These are phyloP conservation scores for Ottelia alismoides DNA, from an alignment of 106 monocot species.

Conservation along the genomic window DNA sequence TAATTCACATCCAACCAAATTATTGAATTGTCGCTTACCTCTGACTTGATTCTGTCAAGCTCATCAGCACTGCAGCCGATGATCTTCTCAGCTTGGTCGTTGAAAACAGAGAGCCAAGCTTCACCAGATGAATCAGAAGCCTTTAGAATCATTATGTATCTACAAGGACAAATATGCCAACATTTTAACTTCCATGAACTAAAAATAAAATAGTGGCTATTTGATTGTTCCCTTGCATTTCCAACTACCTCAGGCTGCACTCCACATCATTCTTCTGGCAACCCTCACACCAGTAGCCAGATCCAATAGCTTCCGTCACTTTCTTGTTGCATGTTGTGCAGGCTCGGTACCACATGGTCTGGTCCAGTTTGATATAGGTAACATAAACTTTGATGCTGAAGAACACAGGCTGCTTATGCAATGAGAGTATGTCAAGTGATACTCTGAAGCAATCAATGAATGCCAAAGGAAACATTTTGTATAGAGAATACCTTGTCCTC, in stretches of 20 bases:
- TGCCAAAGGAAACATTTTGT: not conserved
- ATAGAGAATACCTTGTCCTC: constrained; percentile 55
- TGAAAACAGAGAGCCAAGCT: constrained; percentile 88
- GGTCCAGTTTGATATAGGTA: constrained; percentile 81
- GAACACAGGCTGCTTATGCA: constrained; percentile 46
- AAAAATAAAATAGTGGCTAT: too few relatives aligned
- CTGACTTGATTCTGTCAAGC: constrained; percentile 66
- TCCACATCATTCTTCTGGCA: constrained; percentile 86
- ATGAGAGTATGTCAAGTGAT: not conserved
- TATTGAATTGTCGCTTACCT: constrained; percentile 28
- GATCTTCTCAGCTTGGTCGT: constrained; percentile 91
- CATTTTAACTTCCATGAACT: not conserved
- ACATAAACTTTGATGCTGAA: constrained; percentile 67
- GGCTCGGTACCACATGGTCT: constrained; percentile 95
- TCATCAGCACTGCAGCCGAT: constrained; percentile 91
- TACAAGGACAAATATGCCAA: constrained; percentile 11
- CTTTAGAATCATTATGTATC: constrained; percentile 85
- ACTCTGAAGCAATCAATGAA: not conserved
- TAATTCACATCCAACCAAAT: too few relatives aligned
- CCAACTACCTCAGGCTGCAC: constrained; percentile 91
- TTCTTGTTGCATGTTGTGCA: constrained; percentile 98
- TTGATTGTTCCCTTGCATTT: too few relatives aligned
- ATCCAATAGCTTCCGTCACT: constrained; percentile 75
- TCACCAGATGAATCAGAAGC: constrained; percentile 76
- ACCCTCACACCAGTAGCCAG: constrained; percentile 93